Evolutionary conservation across 495 filamentous ascomycete species (phyloP), one percentile per base, ranked within the genome.

Genomic region (Clohesyomyces aquaticus): DNA sequence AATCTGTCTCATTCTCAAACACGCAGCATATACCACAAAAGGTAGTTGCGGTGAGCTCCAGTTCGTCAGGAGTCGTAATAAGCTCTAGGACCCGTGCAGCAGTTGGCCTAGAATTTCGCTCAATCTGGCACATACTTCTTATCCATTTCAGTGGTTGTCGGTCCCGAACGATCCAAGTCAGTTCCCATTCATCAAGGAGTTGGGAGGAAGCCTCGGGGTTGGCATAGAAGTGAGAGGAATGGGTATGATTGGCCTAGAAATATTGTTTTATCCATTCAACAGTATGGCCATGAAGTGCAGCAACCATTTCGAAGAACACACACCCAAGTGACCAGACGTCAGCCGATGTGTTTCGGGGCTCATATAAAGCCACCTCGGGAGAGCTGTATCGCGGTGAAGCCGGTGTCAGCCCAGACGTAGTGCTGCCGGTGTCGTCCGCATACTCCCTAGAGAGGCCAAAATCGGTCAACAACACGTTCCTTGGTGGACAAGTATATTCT

Each of bases 401-500:
- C 8, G 2, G 3, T 2, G 26, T 16, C 1, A 32, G 43, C 2
- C 19, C 3, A 3, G 57, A 50, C 0, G 46, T 32, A 4, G 64
- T 61, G 10, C 49, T 61, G 43, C 41, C 55, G 14, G 32, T 21
- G 0, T 25, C 52, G 4, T n/a, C 4, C 18, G 29, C n/a, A 18
- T 43, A 55, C 28, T 67, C 57, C n/a, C 29, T 18, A 4, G 64
- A 55, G 19, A 61, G 21, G 2, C 64, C 64, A 21, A 67, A 67
- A 45, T 67, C 59, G 10, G 64, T 62, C 18, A 49, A 67, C 2
- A 67, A n/a, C n/a, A 57, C 26, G 6, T 41, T 1, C 53, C 57
- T 16, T 29, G 19, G 38, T 67, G 49, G 12, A 67, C 38, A 29
- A 67, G 52, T 8, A 67, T 67, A 32, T 62, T 67, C n/a, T 52